Evolutionary conservation across 108 stramenopile genomes (phyloP), one percentile per base, ranked within the genome.

Genomic region (Pelagomonas calceolata): DNA sequence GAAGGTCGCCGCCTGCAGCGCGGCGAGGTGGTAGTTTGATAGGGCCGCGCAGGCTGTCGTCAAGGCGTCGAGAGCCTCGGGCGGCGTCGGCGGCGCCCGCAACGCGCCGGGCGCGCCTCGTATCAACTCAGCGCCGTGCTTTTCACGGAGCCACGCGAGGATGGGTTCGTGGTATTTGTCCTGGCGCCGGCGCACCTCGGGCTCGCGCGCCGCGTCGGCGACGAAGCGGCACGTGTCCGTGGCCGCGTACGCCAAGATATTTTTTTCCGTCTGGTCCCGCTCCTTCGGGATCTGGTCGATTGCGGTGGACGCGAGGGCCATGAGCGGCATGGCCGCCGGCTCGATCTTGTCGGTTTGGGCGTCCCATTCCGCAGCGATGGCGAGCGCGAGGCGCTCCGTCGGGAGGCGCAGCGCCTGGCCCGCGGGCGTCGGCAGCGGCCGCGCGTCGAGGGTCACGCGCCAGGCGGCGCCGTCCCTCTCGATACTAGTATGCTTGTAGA

Each of bases 281-380:
- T 12, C 39, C 9, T 12, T 5, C 9, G 39, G 9, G 9, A 43
- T 12, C 39, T 43, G 39, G 39, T 43, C 39, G 39, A 43, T 12
- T 5, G 39, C 39, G 30, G 82, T 85, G 30, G 78, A 75, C 4
- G 77, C 76, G 30, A 99, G 76, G 0, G 95, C 92, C 94, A 94
- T 97, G 30, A 96, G 80, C 12, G 98, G 98, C 98, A 99, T 99
- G 65, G 92, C 82, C 21, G 92, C 85, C 15, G 98, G 98, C 71
- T 91, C 81, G 21, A 99, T 76, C 63, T 84, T 74, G 30, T 78
- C 70, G 5, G 32, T 71, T 78, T 96, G 95, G 0, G 85, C 77
- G 72, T 99, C 93, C 98, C 98, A 99, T 76, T 99, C 98, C 32
- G 89, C 83, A 0, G 95, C 95, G 35, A 99, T 82, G 18, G 89